Percentiles rank a stretch among this genome's conserved stretches.
Conservation (phyloP, 768 basidiomycete species). For the Tubosaeta sp. region DNA sequence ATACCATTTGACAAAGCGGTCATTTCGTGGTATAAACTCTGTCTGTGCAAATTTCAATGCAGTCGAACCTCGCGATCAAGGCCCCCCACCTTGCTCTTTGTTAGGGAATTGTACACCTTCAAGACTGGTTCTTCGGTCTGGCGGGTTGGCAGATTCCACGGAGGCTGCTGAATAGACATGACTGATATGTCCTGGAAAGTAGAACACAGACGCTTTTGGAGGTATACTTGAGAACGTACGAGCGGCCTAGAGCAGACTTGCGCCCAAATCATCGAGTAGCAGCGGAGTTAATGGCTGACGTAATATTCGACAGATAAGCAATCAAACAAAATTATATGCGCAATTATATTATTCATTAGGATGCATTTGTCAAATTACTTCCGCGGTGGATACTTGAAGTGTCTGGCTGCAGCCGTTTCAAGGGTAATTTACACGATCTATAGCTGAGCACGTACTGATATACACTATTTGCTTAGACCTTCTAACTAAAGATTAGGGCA, state of each 20-base stretch:
- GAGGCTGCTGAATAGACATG: slow-evolving; percentile 61
- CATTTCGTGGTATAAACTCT: slow-evolving; percentile 67
- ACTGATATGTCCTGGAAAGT: not conserved
- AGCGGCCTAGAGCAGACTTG: slow-evolving; percentile 12
- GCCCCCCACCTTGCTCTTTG: slow-evolving; percentile 75
- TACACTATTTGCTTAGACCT: not conserved
- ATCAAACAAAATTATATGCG: not conserved
- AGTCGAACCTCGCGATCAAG: slow-evolving; percentile 13
- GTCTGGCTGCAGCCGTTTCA: not conserved
- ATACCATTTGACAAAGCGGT: slow-evolving; percentile 91
- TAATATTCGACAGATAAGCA: slow-evolving; percentile 10
- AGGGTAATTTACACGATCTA: not conserved
- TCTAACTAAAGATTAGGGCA: not conserved
- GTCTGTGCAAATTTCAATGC: slow-evolving; percentile 43
- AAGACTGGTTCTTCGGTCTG: slow-evolving; percentile 46
- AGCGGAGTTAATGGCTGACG: slow-evolving; percentile 12
- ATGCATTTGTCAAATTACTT: not conserved
- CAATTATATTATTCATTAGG: too few species aligned
- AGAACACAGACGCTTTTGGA: slow-evolving; percentile 4
- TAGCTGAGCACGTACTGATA: too few species aligned
- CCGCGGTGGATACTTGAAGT: not conserved
- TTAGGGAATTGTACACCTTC: slow-evolving; percentile 88
- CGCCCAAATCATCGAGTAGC: slow-evolving; percentile 20
- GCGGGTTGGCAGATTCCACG: slow-evolving; percentile 42
- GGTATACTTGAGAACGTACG: slow-evolving; percentile 6